phyloP scores from a whole-genome alignment of 441 rosid species.

The Daphne laureola region DNA sequence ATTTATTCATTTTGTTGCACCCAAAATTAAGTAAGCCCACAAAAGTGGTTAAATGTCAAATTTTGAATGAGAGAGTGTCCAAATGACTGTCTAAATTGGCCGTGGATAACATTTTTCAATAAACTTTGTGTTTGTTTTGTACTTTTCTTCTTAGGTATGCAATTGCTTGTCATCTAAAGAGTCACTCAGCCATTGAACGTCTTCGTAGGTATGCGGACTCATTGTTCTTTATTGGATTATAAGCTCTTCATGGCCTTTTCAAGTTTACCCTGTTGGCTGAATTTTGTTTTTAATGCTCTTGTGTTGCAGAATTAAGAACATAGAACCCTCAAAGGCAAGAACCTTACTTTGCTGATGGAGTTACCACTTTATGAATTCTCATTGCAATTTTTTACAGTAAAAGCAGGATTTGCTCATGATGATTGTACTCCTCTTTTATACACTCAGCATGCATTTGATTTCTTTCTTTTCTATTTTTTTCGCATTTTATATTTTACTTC shows the following conservation, averaged over 20 bases:
- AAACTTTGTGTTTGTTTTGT: conserved; percentile 7
- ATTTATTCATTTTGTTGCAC: no score
- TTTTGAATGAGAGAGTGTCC: no score
- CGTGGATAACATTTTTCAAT: no score
- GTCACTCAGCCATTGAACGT: conserved; percentile 73
- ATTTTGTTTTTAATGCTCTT: conserved; percentile 12
- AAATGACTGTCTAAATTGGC: no score
- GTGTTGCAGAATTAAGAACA: conserved; percentile 72
- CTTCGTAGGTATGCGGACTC: conserved; percentile 60
- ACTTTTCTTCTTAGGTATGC: conserved; percentile 51
- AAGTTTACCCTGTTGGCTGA: conserved; percentile 13
- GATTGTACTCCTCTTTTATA: not conserved
- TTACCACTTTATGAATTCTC: not conserved
- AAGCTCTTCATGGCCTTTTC: not conserved
- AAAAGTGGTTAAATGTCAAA: no score
- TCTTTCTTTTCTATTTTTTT: conserved; percentile 15
- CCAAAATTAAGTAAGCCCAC: no score
- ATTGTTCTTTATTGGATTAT: conserved; percentile 7
- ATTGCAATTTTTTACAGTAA: conserved; percentile 2
- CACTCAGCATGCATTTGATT: not conserved
- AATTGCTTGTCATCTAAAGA: conserved; percentile 64
- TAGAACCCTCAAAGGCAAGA: conserved; percentile 72
- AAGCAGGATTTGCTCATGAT: conserved; percentile 1
- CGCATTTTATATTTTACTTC: conserved; percentile 23
- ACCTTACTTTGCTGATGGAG: conserved; percentile 8